Conservation (phyloP, 305 asterid genomes). For the Fraxinus angustifolia region DNA sequence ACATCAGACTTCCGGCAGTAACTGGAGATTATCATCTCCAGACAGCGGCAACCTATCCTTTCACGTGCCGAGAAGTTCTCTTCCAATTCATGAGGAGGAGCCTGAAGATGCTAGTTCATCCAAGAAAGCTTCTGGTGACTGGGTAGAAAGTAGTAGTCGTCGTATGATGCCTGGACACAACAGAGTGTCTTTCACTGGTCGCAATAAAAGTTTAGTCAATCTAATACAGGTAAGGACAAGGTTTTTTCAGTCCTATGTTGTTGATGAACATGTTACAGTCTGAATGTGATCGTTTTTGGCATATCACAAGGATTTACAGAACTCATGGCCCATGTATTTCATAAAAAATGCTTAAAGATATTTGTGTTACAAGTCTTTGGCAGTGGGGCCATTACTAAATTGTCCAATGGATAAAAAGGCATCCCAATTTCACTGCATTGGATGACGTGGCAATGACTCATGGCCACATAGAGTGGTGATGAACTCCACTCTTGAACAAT, state of each 20-base stretch:
- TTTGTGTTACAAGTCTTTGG: neutral
- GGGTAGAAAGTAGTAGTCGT: constrained; percentile 26
- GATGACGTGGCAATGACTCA: neutral
- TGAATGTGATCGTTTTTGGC: neutral
- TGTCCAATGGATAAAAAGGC: neutral
- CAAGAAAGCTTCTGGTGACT: constrained; percentile 35
- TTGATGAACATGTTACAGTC: constrained; percentile 4
- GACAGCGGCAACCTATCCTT: constrained; percentile 40
- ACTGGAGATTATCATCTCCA: constrained; percentile 42
- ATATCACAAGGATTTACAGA: neutral
- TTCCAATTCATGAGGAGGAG: constrained; percentile 78
- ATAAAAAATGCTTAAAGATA: constrained; percentile 1
- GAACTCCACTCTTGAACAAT: neutral
- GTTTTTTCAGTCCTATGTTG: neutral
- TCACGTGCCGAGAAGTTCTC: constrained; percentile 44
- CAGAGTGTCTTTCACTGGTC: constrained; percentile 40
- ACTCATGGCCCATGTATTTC: neutral
- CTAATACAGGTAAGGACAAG: constrained; percentile 58
- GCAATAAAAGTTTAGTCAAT: constrained; percentile 65
- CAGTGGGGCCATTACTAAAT: neutral
- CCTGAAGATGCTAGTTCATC: constrained; percentile 58
- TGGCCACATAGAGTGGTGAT: neutral
- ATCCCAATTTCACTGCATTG: neutral
- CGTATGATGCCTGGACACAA: constrained; percentile 32
- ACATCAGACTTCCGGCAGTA: constrained; percentile 38